Conservation (phyloP, 352 stramenopile genomes). For the Lagenidium sp. region DNA sequence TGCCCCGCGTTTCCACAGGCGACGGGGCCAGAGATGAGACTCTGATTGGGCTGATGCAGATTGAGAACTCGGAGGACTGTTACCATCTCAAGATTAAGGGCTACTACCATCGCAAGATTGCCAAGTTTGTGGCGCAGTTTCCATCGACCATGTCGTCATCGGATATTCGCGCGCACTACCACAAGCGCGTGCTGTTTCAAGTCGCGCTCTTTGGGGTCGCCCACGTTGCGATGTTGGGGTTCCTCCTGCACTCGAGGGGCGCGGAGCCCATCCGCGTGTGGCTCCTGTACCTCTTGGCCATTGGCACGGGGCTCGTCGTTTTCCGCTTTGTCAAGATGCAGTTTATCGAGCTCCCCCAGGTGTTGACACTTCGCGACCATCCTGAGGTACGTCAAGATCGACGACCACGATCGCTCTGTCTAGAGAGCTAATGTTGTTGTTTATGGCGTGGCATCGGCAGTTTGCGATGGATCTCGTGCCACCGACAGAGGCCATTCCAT, state of each 20-base stretch:
- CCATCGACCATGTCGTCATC: constrained; percentile 25
- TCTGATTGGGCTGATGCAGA: constrained; percentile 19
- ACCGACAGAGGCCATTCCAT: constrained; percentile 39
- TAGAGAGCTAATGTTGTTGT: too few species aligned
- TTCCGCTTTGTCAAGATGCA: constrained; percentile 67
- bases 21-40: too few species aligned
- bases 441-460: constrained; percentile 11
- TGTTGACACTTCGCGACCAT: constrained; percentile 46
- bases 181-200: constrained; percentile 25
- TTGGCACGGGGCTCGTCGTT: constrained; percentile 52
- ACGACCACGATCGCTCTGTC: too few species aligned
- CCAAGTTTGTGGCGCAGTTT: constrained; percentile 57
- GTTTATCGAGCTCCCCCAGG: constrained; percentile 59
- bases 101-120: constrained; percentile 82
- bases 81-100: constrained; percentile 77
- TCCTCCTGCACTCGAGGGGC: constrained; percentile 26
- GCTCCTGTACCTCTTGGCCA: constrained; percentile 46
- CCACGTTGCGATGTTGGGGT: constrained; percentile 25
- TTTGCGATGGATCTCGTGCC: constrained; percentile 35
- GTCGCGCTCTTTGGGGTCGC: constrained; percentile 32
- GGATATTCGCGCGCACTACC: constrained; percentile 49
- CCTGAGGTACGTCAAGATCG: constrained; percentile 32
- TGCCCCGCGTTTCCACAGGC: too few species aligned
- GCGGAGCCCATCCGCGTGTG: constrained; percentile 32
- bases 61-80: constrained; percentile 51